Evolutionary conservation across 2,329 filamentous ascomycete genomes (phyloP), one percentile per base, ranked within the genome.

Genomic region (Corynespora cassiicola): DNA sequence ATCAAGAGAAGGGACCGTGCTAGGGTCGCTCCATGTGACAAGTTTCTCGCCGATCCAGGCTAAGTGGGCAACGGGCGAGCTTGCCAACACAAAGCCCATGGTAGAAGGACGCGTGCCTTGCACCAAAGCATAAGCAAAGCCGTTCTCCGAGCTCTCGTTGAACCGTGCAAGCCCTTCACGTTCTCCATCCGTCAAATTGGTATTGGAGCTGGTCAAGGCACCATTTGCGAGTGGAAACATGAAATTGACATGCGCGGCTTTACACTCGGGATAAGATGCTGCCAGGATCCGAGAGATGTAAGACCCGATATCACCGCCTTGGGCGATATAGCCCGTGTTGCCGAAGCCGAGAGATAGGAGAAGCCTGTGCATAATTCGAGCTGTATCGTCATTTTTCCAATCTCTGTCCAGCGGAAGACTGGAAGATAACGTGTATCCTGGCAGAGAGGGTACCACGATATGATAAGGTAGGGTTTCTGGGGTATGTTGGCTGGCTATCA

Each of bases 31-130:
- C 79, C 78, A 83, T 5, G 72, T 73, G 1, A 79, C 59, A 39
- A 78, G 77, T 54, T 82, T 82, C 49, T 83, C 80, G 4, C 75
- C 77, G 18, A 82, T 70, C 75, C 81, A 86, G 6, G 75, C 72
- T 2, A 86, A 69, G 14, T 85, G 54, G 0, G 79, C 77, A 1
- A 85, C 45, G 0, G 82, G 82, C 21, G 69, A 81, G 4, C 75
- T 66, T 3, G 73, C 67, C 1, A 85, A 60, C 0, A 72, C 75
- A 5, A 82, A 68, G 0, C 80, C 80, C 28, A 84, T 77, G 0
- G 81, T 85, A 0, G 73, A 69, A 0, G 81, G 77, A 7, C 76
- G 63, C 0, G 79, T 80, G 1, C 68, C 77, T 36, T 85, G 82
- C 54, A 77, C 70, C 0, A 68, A 34, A 0, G 73, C 71, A 52